Evolutionary conservation across 352 stramenopile genomes (phyloP), one percentile per base, ranked within the genome.

Genomic region (Phytophthora tentaculata): DNA sequence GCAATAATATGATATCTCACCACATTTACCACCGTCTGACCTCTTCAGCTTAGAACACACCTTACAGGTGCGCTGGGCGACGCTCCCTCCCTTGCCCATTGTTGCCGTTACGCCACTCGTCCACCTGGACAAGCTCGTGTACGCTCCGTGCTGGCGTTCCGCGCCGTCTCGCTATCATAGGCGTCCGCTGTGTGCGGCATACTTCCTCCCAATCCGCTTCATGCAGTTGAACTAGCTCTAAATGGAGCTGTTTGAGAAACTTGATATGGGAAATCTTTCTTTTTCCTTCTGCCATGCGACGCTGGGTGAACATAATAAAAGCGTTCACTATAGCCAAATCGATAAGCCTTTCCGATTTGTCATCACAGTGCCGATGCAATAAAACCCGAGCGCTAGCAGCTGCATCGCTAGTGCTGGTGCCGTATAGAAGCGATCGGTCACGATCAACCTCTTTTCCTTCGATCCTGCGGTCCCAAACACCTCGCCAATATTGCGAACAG

Each of bases 231-330:
- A 49, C 43, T 5, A 65, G 37, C 48, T 64, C 35, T 5, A 54
- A 24, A 16, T 48, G 24, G 5, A 65, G 39, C 23, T 58, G 37
- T 28, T 65, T 65, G 1, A 65, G 29, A 12, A 65, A 65, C 5
- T 12, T 14, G 29, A 65, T 22, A 16, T 58, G 58, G 0, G 35
- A 54, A 5, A 65, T 3, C 37, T 58, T 65, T 7, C 20, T 4
- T 16, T 53, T 47, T 16, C 14, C 39, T 16, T 49, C 17, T 3
- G 17, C n/a, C 2, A 14, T 10, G 1, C 49, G 58, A 16, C 20
- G 13, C 2, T 14, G 5, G 37, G 59, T 69, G 62, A 26, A 54
- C 37, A 63, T 29, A 22, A 69, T 64, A 14, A 64, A 60, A 6
- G 48, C 20, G 19, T 64, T 59, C 20, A 64, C 17, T 16, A 69